phyloP scores from a whole-genome alignment of 306 rosid species.

The Acmispon strigosus region DNA sequence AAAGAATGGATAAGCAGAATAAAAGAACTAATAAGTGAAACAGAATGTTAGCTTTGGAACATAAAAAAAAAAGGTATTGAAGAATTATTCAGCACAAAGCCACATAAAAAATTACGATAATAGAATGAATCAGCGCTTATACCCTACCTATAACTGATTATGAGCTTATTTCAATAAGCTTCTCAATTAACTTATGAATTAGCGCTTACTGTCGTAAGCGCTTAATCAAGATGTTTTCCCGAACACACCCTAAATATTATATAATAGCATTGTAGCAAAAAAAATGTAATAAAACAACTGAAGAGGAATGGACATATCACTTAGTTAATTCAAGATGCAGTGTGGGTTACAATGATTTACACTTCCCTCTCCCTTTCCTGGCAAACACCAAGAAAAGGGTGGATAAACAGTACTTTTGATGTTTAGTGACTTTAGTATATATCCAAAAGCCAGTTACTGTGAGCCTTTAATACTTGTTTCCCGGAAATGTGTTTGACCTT shows the following conservation, averaged over 20 bases:
- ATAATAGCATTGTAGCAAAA: not conserved
- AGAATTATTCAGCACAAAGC: not conserved
- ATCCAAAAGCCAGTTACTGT: not conserved
- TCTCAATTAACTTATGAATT: too few relatives aligned
- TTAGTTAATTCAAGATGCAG: not conserved
- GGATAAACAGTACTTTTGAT: not conserved
- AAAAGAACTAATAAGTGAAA: not conserved
- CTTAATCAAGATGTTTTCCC: too few relatives aligned
- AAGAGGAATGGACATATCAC: slow-evolving; percentile 3
- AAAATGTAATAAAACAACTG: not conserved
- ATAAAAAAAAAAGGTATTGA: not conserved
- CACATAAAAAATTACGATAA: not conserved
- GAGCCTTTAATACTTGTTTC: slow-evolving; percentile 3
- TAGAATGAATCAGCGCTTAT: not conserved
- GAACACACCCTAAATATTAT: not conserved
- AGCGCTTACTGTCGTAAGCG: too few relatives aligned
- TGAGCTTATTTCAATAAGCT: too few relatives aligned
- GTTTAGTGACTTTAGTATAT: not conserved
- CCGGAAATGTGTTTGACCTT: not conserved
- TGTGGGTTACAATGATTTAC: not conserved
- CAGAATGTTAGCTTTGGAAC: not conserved
- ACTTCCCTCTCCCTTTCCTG: not conserved
- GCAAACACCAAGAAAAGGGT: not conserved
- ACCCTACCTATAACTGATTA: too few relatives aligned
- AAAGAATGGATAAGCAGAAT: not conserved